A percentile compares a stretch with the other conserved stretches of the same genome.
phyloP scores from a whole-genome alignment of 306 rosid species.

The Quercus berberidifolia region DNA sequence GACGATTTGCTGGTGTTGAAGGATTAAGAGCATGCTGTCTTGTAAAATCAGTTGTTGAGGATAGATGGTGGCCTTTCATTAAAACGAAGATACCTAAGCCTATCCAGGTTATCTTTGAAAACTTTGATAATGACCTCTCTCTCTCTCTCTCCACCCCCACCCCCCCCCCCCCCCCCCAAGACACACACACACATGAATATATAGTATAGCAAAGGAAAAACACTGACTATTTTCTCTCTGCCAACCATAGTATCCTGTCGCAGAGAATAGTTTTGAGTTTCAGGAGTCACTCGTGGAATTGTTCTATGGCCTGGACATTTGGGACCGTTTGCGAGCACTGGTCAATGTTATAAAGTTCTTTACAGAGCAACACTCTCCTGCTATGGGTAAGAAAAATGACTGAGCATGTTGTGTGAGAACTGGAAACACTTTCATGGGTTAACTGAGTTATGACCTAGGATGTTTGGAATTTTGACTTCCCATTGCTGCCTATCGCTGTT shows the following conservation, averaged over 20 bases:
- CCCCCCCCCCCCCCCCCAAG: too few species aligned
- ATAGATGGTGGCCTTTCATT: constrained; percentile 89
- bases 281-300: constrained; percentile 80
- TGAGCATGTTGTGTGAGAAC: background rate
- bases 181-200: background rate
- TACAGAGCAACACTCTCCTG: constrained; percentile 50
- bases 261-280: constrained; percentile 80
- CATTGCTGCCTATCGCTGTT: background rate
- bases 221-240: constrained; percentile 19
- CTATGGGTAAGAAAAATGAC: constrained; percentile 39
- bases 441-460: constrained; percentile 4
- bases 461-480: constrained; percentile 22
- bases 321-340: constrained; percentile 86
- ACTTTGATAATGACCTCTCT: background rate
- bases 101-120: constrained; percentile 64
- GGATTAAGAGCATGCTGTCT: constrained; percentile 98
- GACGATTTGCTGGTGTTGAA: constrained; percentile 88
- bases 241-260: constrained; percentile 72
- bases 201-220: background rate
- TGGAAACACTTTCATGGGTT: constrained; percentile 10
- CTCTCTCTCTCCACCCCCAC: background rate
- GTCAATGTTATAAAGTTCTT: constrained; percentile 68
- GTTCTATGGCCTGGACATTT: constrained; percentile 73
- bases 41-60: constrained; percentile 89
- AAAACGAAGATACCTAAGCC: constrained; percentile 85